Evolutionary conservation across 306 rosid genomes (phyloP).

Genomic region (Boehmeria nivea): DNA sequence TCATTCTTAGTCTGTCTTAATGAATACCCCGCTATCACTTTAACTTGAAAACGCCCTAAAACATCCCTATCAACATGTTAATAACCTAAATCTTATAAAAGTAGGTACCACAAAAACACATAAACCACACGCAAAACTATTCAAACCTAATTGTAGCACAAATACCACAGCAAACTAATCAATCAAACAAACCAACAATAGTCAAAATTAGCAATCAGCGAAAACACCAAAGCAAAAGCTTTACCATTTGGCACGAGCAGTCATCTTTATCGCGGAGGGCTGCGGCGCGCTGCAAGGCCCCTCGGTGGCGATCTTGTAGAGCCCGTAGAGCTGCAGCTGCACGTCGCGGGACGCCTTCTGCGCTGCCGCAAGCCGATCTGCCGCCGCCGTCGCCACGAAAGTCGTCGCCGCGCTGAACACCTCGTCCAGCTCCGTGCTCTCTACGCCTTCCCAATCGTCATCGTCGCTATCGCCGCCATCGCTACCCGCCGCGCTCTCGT

Average conservation of each 20-base stretch:
- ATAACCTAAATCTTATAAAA: neutral
- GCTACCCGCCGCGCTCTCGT: slow-evolving; percentile 41
- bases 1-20: neutral
- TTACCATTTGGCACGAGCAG: slow-evolving; percentile 98
- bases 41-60: neutral
- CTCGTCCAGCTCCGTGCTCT: slow-evolving; percentile 85
- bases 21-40: neutral
- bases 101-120: too few species aligned
- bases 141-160: neutral
- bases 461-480: slow-evolving; percentile 40
- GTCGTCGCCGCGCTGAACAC: slow-evolving; percentile 87
- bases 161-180: neutral
- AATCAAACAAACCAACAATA: neutral
- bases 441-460: slow-evolving; percentile 99
- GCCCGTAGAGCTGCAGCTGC: slow-evolving; percentile 83
- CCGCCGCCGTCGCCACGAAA: slow-evolving; percentile 81
- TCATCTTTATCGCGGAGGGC: slow-evolving; percentile 86
- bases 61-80: neutral
- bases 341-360: slow-evolving; percentile 65
- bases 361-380: slow-evolving; percentile 66
- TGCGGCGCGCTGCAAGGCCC: slow-evolving; percentile 89
- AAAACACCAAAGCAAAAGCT: neutral
- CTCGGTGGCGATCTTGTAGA: slow-evolving; percentile 94
- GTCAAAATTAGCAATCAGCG: neutral
- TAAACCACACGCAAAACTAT: neutral